phyloP scores from a whole-genome alignment of 169 alveolate species.

The Cryptosporidium parvum region DNA sequence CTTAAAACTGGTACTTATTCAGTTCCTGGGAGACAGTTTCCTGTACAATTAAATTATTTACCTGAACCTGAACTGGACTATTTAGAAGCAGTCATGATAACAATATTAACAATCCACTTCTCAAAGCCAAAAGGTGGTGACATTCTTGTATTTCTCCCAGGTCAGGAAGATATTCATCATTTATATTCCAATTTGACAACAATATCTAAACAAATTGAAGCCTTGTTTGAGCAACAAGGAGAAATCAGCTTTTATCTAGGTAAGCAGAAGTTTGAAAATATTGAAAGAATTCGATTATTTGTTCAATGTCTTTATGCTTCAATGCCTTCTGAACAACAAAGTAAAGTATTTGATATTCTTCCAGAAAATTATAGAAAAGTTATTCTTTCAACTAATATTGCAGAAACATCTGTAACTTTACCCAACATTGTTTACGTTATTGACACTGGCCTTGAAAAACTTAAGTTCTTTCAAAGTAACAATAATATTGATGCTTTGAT shows the following conservation, averaged over 20 bases:
- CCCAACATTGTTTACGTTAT: conserved; percentile 93
- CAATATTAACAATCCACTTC: conserved; percentile 83
- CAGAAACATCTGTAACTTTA: conserved; percentile 97
- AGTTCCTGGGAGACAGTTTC: conserved; percentile 88
- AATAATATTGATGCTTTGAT: conserved; percentile 88
- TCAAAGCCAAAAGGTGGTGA: conserved; percentile 88
- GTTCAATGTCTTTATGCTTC: conserved; percentile 84
- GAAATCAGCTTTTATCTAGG: conserved; percentile 77
- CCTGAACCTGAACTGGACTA: conserved; percentile 85
- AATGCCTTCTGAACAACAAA: conserved; percentile 86
- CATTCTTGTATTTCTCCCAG: conserved; percentile 94
- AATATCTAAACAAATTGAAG: conserved; percentile 8
- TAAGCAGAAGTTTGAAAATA: conserved; percentile 66
- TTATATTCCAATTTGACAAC: conserved; percentile 4
- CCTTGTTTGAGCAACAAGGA: conserved; percentile 39
- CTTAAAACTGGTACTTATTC: conserved; percentile 75
- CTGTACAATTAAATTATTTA: conserved; percentile 86
- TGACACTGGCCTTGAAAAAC: conserved; percentile 93
- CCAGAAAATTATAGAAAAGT: conserved; percentile 78
- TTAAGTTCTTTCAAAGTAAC: conserved; percentile 85
- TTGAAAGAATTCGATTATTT: conserved; percentile 71
- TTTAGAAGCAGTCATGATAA: conserved; percentile 82
- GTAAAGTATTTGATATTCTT: conserved; percentile 86
- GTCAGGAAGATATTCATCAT: conserved; percentile 90
- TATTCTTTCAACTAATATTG: conserved; percentile 94